Conservation (phyloP, 2,329 filamentous ascomycete species). For the Diaporthe citri region DNA sequence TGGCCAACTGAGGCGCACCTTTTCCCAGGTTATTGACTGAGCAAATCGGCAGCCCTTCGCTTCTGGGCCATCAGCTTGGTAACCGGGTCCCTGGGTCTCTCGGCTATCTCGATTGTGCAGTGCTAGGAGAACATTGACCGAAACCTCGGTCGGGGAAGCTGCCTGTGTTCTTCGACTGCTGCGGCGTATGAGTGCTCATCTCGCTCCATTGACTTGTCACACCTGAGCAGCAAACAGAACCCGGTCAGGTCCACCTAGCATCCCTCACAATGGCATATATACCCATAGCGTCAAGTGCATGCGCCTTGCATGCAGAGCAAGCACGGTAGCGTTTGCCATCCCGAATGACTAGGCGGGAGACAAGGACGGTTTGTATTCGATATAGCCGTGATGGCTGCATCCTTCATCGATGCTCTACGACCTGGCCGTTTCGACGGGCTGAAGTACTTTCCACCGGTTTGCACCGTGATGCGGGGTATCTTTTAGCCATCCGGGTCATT, state of each 20-base stretch:
- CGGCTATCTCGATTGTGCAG: constrained; percentile 16
- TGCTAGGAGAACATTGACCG: background rate
- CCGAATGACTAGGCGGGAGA: background rate
- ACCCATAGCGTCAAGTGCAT: background rate
- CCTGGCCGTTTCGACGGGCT: background rate
- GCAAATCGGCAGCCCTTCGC: background rate
- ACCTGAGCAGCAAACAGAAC: background rate
- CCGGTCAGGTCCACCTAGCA: background rate
- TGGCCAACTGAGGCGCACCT: background rate
- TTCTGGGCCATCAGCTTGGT: background rate
- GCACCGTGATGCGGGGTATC: background rate
- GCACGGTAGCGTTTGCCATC: background rate
- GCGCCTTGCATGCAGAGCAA: background rate
- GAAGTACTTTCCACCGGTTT: background rate
- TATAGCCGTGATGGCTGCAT: background rate
- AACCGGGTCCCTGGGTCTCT: constrained; percentile 18
- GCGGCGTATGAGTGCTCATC: background rate
- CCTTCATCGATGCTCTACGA: background rate
- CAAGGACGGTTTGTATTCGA: background rate
- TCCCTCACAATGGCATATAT: background rate
- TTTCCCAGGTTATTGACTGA: background rate
- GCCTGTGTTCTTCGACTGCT: background rate
- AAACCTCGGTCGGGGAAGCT: background rate
- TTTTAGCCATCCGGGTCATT: background rate
- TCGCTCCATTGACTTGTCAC: background rate